phyloP scores from a whole-genome alignment of 1,139 yeast genomes.

The Suhomyces bokatorum region DNA sequence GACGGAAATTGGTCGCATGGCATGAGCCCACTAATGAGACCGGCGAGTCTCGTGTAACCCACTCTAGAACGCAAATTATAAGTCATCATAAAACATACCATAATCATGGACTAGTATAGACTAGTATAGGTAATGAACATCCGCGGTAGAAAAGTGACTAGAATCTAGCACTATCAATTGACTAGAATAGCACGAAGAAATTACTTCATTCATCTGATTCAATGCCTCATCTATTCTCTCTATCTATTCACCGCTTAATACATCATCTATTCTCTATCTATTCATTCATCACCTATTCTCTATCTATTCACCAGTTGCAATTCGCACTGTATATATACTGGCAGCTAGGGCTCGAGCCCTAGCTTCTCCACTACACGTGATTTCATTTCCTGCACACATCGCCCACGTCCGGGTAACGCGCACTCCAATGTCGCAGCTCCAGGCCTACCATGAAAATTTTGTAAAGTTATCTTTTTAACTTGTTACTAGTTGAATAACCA shows the following conservation, averaged over 20 bases:
- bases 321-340: neutral
- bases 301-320: neutral
- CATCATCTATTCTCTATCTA: too few relatives aligned
- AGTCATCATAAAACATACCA: conserved; percentile 38
- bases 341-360: conserved; percentile 12
- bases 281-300: too few relatives aligned
- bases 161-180: too few relatives aligned
- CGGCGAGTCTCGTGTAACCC: conserved; percentile 46
- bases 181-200: too few relatives aligned
- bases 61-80: conserved; percentile 57
- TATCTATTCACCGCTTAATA: too few relatives aligned
- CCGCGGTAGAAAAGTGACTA: too few relatives aligned
- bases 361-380: conserved; percentile 5
- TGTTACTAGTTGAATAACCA: conserved; percentile 14
- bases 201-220: too few relatives aligned
- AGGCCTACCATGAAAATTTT: conserved; percentile 12
- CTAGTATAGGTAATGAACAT: too few relatives aligned
- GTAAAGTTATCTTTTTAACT: conserved; percentile 9
- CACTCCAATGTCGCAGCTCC: conserved; percentile 3
- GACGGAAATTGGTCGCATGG: conserved; percentile 45
- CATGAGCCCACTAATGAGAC: conserved; percentile 40
- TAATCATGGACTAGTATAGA: too few relatives aligned
- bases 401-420: conserved; percentile 11
- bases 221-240: too few relatives aligned
- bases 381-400: conserved; percentile 2